A percentile compares a stretch with the other conserved stretches of the same genome.
Conservation (phyloP, 495 filamentous ascomycete species). For the Talaromyces stipitatus region DNA sequence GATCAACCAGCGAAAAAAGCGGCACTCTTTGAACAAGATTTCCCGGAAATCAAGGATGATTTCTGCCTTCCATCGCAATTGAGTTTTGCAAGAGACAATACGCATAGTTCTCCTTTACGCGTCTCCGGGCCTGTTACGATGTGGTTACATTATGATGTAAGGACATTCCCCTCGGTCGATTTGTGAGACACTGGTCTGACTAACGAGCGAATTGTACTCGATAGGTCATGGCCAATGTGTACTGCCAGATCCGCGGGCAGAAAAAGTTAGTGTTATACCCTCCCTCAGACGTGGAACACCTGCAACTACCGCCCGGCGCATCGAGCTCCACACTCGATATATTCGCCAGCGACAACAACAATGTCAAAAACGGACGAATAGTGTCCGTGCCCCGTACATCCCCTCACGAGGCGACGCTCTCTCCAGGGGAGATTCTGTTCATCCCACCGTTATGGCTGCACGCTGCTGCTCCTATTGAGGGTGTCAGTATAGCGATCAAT, state of each 20-base stretch:
- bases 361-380: constrained; percentile 23
- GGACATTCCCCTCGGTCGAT: constrained; percentile 6
- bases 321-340: constrained; percentile 74
- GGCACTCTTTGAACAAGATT: constrained; percentile 61
- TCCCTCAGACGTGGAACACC: constrained; percentile 60
- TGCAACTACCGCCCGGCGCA: constrained; percentile 65
- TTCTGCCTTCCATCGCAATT: constrained; percentile 64
- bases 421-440: constrained; percentile 69
- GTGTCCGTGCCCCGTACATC: constrained; percentile 45
- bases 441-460: constrained; percentile 80
- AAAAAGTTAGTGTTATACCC: constrained; percentile 74
- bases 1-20: constrained; percentile 60
- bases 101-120: constrained; percentile 74
- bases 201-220: background rate
- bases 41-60: constrained; percentile 58
- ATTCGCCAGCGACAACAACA: constrained; percentile 32
- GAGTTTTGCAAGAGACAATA: constrained; percentile 45
- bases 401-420: constrained; percentile 58
- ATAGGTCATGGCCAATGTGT: constrained; percentile 80
- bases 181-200: background rate
- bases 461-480: constrained; percentile 57
- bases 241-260: constrained; percentile 67
- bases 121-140: constrained; percentile 78
- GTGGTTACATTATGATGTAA: constrained; percentile 89
- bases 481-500: constrained; percentile 69